Evolutionary conservation across 306 rosid genomes (phyloP).

Genomic region (Glycine soja): DNA sequence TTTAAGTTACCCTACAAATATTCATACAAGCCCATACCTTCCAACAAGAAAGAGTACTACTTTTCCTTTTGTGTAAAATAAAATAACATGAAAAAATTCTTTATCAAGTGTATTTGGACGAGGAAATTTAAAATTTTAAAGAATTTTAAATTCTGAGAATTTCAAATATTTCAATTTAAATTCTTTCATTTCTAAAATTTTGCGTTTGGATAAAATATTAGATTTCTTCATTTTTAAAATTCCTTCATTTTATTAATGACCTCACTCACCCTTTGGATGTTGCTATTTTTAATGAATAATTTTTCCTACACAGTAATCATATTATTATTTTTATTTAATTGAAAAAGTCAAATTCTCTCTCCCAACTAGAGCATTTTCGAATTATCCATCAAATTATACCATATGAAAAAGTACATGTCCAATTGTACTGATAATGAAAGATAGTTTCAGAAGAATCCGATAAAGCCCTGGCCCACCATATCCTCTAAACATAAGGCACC

Average conservation of each 20-base stretch:
- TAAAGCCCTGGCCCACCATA: conserved; percentile 47
- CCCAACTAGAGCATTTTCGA: background rate
- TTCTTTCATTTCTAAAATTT: no score
- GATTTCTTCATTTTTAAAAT: no score
- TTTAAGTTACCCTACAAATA: background rate
- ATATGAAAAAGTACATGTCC: background rate
- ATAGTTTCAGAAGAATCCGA: conserved; percentile 2
- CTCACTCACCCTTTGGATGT: no score
- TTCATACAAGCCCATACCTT: background rate
- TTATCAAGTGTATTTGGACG: no score
- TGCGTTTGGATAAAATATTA: no score
- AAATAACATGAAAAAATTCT: background rate
- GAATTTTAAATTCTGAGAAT: no score
- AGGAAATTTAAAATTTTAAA: no score
- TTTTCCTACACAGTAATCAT: no score
- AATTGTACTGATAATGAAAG: background rate
- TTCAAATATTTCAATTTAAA: no score
- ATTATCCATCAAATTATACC: background rate
- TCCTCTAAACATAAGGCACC: conserved; percentile 51
- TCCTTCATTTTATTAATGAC: no score
- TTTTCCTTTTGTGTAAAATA: background rate
- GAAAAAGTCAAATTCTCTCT: background rate
- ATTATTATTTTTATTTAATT: no score
- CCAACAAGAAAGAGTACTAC: background rate
- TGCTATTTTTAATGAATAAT: no score